Evolutionary conservation across 352 stramenopile species (phyloP).

Genomic region (Globisporangium abappressorium): DNA sequence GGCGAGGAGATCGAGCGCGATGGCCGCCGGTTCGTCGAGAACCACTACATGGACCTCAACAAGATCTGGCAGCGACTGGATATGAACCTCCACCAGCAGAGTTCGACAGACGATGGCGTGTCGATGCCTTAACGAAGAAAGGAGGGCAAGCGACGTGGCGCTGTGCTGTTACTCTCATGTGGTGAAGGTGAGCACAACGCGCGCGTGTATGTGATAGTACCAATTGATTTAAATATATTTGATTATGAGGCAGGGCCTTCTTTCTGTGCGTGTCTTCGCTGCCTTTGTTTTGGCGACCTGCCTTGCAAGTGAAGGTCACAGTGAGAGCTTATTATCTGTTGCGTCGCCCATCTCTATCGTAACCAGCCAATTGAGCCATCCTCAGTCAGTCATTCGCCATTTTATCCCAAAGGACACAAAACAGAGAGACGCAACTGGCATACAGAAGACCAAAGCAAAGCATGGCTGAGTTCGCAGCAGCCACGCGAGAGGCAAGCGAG

Average conservation of each 20-base stretch:
- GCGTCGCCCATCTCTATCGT: not conserved
- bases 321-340: not conserved
- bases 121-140: conserved; percentile 5
- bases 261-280: too few species aligned
- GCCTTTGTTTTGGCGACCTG: too few species aligned
- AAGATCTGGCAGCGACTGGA: conserved; percentile 58
- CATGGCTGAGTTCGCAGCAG: conserved; percentile 4
- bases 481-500: conserved; percentile 6
- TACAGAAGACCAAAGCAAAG: not conserved
- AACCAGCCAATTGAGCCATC: not conserved
- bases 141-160: not conserved
- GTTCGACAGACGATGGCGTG: not conserved
- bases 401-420: not conserved
- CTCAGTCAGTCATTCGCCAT: not conserved
- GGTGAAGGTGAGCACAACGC: not conserved
- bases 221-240: conserved; percentile 2
- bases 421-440: not conserved
- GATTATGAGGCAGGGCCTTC: not conserved
- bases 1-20: conserved; percentile 62
- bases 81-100: conserved; percentile 3
- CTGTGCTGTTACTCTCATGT: not conserved
- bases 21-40: conserved; percentile 56
- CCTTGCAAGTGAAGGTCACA: not conserved
- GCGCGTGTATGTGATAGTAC: not conserved
- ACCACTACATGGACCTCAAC: conserved; percentile 56